These are phyloP conservation scores for Epichloe coenophiala DNA, from an alignment of 2,329 filamentous ascomycete genomes.

Conservation along the genomic window DNA sequence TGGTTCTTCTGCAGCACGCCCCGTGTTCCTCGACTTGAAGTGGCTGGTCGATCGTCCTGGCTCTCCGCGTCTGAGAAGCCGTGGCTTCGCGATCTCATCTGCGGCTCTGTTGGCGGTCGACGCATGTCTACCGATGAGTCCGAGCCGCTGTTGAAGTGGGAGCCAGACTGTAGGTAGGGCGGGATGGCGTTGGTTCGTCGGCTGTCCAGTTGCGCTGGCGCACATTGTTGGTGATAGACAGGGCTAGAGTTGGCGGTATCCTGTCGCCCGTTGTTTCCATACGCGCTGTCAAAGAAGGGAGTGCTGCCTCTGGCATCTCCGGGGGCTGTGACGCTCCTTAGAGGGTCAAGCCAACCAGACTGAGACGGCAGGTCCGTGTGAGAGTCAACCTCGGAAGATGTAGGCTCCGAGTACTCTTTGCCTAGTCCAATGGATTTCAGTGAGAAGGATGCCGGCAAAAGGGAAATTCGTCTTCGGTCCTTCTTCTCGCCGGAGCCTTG, in stretches of 20 bases:
- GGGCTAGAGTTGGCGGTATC: conserved; percentile 21
- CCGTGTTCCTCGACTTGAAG: conserved; percentile 25
- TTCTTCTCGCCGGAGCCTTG: conserved; percentile 44
- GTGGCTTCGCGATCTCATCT: conserved; percentile 29
- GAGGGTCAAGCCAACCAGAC: conserved; percentile 21
- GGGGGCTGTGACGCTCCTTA: conserved; percentile 20
- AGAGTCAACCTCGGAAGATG: conserved; percentile 33
- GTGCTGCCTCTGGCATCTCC: conserved; percentile 22
- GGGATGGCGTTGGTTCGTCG: conserved; percentile 30
- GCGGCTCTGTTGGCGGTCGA: conserved; percentile 25
- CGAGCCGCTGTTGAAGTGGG: conserved; percentile 36
- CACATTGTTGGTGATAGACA: conserved; percentile 28
- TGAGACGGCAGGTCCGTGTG: conserved; percentile 41
- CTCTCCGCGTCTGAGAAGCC: conserved; percentile 30
- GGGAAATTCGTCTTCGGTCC: conserved; percentile 53
- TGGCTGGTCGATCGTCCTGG: conserved; percentile 26
- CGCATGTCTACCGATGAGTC: conserved; percentile 40
- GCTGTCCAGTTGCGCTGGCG: conserved; percentile 25
- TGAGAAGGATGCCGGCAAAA: conserved; percentile 52
- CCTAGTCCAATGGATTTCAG: conserved; percentile 49
- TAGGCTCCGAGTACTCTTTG: conserved; percentile 29
- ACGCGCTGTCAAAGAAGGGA: conserved; percentile 26
- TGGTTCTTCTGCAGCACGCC: conserved; percentile 70
- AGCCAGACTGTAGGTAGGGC: conserved; percentile 29
- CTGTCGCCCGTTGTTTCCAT: conserved; percentile 24